Conservation (phyloP, 257 asterid species). For the Datura wrightii region DNA sequence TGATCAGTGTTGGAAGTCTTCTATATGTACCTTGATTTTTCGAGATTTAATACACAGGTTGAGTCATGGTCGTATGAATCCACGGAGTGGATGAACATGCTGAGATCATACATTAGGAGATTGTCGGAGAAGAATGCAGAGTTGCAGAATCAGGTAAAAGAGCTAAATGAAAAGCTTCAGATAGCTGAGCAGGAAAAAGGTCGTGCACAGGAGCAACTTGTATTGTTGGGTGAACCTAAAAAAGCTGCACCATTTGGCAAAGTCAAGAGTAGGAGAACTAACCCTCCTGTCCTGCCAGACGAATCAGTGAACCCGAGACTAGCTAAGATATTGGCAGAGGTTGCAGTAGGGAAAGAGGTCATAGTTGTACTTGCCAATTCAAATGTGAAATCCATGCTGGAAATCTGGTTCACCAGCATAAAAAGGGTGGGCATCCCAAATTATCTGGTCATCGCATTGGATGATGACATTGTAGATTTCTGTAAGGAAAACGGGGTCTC, state of each 20-base stretch:
- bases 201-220: slow-evolving; percentile 25
- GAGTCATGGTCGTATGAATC: slow-evolving; percentile 35
- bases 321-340: slow-evolving; percentile 37
- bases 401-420: slow-evolving; percentile 32
- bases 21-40: background rate
- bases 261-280: slow-evolving; percentile 34
- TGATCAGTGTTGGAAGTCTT: background rate
- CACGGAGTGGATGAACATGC: slow-evolving; percentile 29
- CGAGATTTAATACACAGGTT: background rate
- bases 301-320: slow-evolving; percentile 42
- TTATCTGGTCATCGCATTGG: slow-evolving; percentile 40
- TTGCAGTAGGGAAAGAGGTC: slow-evolving; percentile 39
- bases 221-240: slow-evolving; percentile 25
- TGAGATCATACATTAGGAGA: slow-evolving; percentile 28
- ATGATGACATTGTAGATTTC: slow-evolving; percentile 28
- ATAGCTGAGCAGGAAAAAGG: slow-evolving; percentile 31
- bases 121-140: slow-evolving; percentile 35
- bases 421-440: slow-evolving; percentile 33
- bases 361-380: slow-evolving; percentile 43
- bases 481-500: slow-evolving; percentile 32
- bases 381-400: slow-evolving; percentile 39
- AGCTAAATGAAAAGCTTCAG: slow-evolving; percentile 31
- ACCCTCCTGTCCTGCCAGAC: slow-evolving; percentile 32
- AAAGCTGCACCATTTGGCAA: slow-evolving; percentile 40
- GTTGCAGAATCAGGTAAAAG: slow-evolving; percentile 37